Conservation (phyloP, 2,329 filamentous ascomycete species). For the Simplicillium sp. region DNA sequence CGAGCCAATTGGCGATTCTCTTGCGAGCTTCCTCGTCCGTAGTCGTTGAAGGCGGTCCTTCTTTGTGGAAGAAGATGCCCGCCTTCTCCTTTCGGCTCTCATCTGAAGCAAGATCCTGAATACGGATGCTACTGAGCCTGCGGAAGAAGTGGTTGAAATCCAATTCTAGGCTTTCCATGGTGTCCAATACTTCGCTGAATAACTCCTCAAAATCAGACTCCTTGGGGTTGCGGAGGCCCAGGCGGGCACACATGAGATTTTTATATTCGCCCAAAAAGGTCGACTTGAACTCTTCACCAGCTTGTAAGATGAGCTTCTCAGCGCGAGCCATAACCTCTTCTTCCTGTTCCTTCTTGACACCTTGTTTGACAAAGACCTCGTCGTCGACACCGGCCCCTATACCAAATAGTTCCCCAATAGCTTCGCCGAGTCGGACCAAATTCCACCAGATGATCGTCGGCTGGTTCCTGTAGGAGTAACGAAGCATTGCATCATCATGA, state of each 20-base stretch:
- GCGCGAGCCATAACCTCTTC: constrained; percentile 67
- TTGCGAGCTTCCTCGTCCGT: constrained; percentile 56
- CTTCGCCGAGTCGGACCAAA: constrained; percentile 80
- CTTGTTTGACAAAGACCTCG: constrained; percentile 58
- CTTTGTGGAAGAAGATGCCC: constrained; percentile 68
- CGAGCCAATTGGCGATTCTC: constrained; percentile 70
- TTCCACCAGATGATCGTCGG: constrained; percentile 99
- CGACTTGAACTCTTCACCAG: constrained; percentile 79
- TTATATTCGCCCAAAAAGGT: constrained; percentile 89
- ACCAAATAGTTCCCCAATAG: constrained; percentile 79
- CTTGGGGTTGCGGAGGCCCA: constrained; percentile 64
- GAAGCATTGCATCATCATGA: constrained; percentile 80
- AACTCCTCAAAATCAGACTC: constrained; percentile 70
- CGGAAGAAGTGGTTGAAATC: constrained; percentile 96
- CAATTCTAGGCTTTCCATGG: constrained; percentile 69
- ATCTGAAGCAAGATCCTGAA: constrained; percentile 55
- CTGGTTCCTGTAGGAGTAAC: constrained; percentile 91
- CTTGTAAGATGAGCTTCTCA: constrained; percentile 70
- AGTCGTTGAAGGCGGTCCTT: constrained; percentile 51
- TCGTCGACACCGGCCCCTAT: constrained; percentile 65
- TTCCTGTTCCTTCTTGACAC: constrained; percentile 54
- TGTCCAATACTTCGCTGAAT: constrained; percentile 75
- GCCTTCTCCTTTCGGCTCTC: constrained; percentile 55
- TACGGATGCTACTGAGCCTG: constrained; percentile 54
- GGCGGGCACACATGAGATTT: constrained; percentile 65